Evolutionary conservation across 768 basidiomycete species (phyloP).

Genomic region (Lepiota venenata): DNA sequence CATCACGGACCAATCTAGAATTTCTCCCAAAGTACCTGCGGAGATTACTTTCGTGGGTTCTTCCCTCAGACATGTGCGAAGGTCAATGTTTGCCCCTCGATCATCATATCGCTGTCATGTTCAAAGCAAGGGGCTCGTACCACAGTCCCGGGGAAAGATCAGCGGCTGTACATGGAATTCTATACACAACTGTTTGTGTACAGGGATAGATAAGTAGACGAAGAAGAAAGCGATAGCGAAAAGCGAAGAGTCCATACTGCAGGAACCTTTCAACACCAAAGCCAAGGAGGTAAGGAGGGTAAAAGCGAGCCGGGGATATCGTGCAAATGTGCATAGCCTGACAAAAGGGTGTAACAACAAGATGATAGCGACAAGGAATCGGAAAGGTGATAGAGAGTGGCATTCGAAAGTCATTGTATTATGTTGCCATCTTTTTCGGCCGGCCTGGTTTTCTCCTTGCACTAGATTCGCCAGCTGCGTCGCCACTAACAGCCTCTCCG

Average conservation of each 20-base stretch:
- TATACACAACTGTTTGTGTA: constrained; percentile 29
- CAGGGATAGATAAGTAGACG: constrained; percentile 32
- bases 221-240: constrained; percentile 25
- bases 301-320: constrained; percentile 16
- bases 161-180: constrained; percentile 24
- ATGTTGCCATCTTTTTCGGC: constrained; percentile 52
- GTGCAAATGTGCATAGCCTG: constrained; percentile 11
- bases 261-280: constrained; percentile 24
- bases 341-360: constrained; percentile 15
- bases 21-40: constrained; percentile 26
- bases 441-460: constrained; percentile 71
- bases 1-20: constrained; percentile 25
- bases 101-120: constrained; percentile 16
- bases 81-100: not conserved
- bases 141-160: not conserved
- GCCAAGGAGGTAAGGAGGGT: constrained; percentile 22
- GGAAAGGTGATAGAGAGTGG: constrained; percentile 21
- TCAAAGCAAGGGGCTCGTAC: constrained; percentile 21
- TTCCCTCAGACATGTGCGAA: constrained; percentile 17
- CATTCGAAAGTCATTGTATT: constrained; percentile 14
- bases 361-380: constrained; percentile 22
- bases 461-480: constrained; percentile 42
- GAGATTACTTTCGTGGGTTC: constrained; percentile 26
- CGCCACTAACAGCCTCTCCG: constrained; percentile 23
- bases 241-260: constrained; percentile 21